A percentile compares a stretch with the other conserved stretches of the same genome.
phyloP scores from a whole-genome alignment of 83 land plant species.

The Thuja plicata region DNA sequence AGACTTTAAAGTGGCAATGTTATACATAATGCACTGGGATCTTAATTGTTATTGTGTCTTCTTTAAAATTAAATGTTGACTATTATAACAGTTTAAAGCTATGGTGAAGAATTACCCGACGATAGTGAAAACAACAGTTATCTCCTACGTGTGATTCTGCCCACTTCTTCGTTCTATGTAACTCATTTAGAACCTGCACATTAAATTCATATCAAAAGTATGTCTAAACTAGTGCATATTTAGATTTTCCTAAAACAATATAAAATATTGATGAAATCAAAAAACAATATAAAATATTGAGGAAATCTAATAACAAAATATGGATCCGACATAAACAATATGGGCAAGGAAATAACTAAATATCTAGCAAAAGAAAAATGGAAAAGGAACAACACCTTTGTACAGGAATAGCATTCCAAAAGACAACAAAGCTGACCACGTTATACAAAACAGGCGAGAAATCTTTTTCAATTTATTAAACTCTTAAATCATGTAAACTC shows the following conservation, averaged over 20 bases:
- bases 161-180: constrained; percentile 54
- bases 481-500: background rate
- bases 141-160: constrained; percentile 68
- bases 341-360: background rate
- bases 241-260: background rate
- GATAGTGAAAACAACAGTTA: constrained; percentile 80
- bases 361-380: background rate
- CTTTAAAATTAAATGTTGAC: background rate
- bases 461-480: background rate
- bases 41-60: background rate
- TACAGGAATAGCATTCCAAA: background rate
- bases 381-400: background rate
- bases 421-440: background rate
- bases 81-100: background rate
- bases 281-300: background rate
- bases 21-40: background rate
- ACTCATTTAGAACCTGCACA: constrained; percentile 51
- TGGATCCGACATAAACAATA: background rate
- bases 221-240: background rate
- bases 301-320: background rate
- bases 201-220: background rate
- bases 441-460: background rate
- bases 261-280: background rate
- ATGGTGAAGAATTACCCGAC: constrained; percentile 43
- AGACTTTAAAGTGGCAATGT: background rate